Conservation (phyloP, 805 yeast genomes). For the Isabelozyma rhagii region DNA sequence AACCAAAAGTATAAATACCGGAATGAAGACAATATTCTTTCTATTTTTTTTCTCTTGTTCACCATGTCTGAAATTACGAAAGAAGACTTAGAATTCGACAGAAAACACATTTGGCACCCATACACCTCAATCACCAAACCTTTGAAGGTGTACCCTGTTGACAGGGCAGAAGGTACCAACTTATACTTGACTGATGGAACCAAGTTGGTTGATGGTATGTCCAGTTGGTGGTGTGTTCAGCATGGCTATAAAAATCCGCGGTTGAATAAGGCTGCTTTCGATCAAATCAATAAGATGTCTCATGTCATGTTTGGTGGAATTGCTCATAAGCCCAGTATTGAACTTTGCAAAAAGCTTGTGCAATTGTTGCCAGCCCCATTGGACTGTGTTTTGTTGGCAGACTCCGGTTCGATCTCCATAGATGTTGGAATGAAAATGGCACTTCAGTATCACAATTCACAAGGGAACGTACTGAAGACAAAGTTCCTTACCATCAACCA, state of each 20-base stretch:
- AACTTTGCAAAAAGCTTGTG: constrained; percentile 23
- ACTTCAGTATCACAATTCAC: constrained; percentile 24
- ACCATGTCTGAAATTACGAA: neutral
- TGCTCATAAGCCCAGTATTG: constrained; percentile 21
- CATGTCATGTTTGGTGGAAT: constrained; percentile 17
- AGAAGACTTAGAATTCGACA: constrained; percentile 13
- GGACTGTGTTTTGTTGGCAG: constrained; percentile 6
- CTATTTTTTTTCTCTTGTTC: neutral
- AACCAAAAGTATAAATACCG: neutral
- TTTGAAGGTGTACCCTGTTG: constrained; percentile 16
- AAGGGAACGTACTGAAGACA: constrained; percentile 17
- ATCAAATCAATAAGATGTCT: constrained; percentile 25
- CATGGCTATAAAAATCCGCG: constrained; percentile 22
- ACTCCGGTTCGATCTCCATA: constrained; percentile 24
- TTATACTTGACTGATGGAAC: constrained; percentile 12
- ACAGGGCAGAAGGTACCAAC: constrained; percentile 15
- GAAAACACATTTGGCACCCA: constrained; percentile 26
- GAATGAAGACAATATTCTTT: neutral
- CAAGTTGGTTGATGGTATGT: constrained; percentile 23
- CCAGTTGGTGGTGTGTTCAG: constrained; percentile 29
- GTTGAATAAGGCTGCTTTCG: constrained; percentile 20
- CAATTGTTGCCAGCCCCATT: constrained; percentile 23
- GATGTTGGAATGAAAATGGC: constrained; percentile 39
- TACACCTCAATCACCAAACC: constrained; percentile 22
- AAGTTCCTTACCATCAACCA: constrained; percentile 28